Evolutionary conservation across 805 yeast species (phyloP).

Genomic region (Metschnikowia amazonensis): DNA sequence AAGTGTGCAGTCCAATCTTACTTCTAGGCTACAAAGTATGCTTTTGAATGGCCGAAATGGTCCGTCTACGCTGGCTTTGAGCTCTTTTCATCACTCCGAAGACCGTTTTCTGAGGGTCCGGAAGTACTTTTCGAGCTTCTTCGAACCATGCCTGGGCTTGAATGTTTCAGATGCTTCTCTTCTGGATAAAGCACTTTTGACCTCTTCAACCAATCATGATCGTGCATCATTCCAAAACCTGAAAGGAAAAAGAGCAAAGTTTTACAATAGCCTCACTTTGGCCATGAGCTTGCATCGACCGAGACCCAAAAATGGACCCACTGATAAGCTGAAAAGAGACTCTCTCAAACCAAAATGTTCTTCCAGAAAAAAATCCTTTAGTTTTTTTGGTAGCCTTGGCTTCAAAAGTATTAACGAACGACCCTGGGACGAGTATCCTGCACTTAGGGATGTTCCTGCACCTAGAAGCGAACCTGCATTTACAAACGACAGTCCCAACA

Average conservation of each 20-base stretch:
- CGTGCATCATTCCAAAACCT: too few relatives aligned
- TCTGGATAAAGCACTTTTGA: not conserved
- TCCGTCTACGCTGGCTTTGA: too few relatives aligned
- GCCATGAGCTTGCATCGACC: not conserved
- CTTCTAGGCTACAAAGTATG: too few relatives aligned
- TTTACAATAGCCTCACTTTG: not conserved
- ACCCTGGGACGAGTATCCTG: not conserved
- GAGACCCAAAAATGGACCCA: not conserved
- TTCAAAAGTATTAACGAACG: not conserved
- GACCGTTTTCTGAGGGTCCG: not conserved
- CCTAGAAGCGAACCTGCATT: too few relatives aligned
- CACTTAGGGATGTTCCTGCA: not conserved
- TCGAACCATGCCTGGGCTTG: not conserved
- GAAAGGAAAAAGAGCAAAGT: not conserved
- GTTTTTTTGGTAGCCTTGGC: not conserved
- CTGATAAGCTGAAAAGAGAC: too few relatives aligned
- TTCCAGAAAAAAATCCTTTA: not conserved
- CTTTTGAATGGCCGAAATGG: too few relatives aligned
- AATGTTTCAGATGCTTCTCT: not conserved
- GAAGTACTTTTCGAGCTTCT: not conserved
- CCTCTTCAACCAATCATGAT: too few relatives aligned
- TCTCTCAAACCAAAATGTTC: too few relatives aligned
- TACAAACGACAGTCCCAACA: too few relatives aligned
- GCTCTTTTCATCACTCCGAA: not conserved
- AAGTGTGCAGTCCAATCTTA: too few relatives aligned